These are phyloP conservation scores for Coniochaeta sp. DNA, from an alignment of 2,329 filamentous ascomycete genomes.

Conservation along the genomic window DNA sequence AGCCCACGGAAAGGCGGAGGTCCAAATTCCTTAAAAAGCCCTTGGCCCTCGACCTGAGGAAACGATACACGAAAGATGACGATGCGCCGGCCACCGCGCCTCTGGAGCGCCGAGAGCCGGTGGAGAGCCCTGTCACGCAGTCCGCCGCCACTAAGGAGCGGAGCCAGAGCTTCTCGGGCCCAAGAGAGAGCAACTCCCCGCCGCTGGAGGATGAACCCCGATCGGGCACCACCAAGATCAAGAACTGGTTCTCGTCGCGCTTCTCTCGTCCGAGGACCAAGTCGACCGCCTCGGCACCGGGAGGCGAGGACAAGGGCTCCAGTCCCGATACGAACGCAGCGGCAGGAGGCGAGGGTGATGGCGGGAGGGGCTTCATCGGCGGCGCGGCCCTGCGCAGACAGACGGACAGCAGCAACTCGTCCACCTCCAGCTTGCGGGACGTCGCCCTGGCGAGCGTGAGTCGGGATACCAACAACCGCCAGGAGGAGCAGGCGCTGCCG, in stretches of 20 bases:
- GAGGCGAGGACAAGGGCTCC: neutral
- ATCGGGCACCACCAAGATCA: conserved; percentile 23
- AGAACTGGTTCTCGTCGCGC: conserved; percentile 35
- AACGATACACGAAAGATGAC: neutral
- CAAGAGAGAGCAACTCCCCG: conserved; percentile 3
- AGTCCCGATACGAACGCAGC: neutral
- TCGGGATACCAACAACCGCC: neutral
- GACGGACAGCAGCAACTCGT: conserved; percentile 10
- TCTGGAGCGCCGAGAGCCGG: neutral
- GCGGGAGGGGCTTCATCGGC: conserved; percentile 28
- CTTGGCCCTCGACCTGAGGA: neutral
- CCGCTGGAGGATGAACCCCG: conserved; percentile 1
- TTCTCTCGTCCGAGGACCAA: conserved; percentile 24
- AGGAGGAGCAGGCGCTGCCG: neutral
- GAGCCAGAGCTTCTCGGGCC: neutral
- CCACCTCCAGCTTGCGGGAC: conserved; percentile 9
- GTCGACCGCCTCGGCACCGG: conserved; percentile 12
- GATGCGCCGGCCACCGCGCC: neutral
- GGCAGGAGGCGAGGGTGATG: conserved; percentile 3
- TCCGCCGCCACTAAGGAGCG: neutral
- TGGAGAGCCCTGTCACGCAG: neutral
- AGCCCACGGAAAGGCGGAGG: neutral
- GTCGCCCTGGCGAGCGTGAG: neutral
- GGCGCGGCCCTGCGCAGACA: conserved; percentile 26
- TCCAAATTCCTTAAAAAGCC: neutral